A percentile compares a stretch with the other conserved stretches of the same genome.
phyloP scores from a whole-genome alignment of 371 early-diverging fungal genomes.

The Lichtheimia ramosa region DNA sequence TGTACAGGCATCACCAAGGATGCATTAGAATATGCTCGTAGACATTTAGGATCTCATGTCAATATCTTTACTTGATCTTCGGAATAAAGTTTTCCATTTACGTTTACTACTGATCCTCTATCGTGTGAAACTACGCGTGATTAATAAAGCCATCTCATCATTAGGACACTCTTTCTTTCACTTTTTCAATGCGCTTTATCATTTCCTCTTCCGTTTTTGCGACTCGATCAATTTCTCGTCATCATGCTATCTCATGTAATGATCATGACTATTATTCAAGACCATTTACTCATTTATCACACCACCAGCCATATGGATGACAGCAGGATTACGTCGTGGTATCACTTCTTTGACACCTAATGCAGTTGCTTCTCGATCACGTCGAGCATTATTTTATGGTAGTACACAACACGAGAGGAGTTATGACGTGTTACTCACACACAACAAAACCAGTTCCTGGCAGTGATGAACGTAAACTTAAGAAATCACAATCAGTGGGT shows the following conservation, averaged over 20 bases:
- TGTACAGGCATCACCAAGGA: background rate
- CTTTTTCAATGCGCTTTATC: too few relatives aligned
- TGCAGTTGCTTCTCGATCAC: constrained; percentile 21
- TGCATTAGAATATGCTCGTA: background rate
- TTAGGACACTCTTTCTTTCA: too few relatives aligned
- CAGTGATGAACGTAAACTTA: constrained; percentile 88
- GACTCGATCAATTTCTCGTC: too few relatives aligned
- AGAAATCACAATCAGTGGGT: constrained; percentile 65
- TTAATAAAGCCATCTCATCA: too few relatives aligned
- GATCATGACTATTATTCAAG: too few relatives aligned
- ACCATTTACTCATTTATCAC: too few relatives aligned
- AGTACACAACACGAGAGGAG: background rate
- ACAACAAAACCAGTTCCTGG: constrained; percentile 63
- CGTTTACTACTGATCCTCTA: too few relatives aligned
- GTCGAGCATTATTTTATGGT: constrained; percentile 43
- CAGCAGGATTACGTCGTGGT: background rate
- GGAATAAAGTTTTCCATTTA: background rate
- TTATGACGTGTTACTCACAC: background rate
- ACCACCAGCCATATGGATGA: too few relatives aligned
- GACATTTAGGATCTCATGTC: background rate
- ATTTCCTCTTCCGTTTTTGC: too few relatives aligned
- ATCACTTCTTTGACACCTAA: background rate
- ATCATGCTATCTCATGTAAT: too few relatives aligned
- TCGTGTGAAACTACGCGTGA: too few relatives aligned
- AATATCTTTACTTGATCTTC: background rate